These are phyloP conservation scores for Paxillus rubicundulus DNA, from an alignment of 768 basidiomycete species.

Conservation along the genomic window DNA sequence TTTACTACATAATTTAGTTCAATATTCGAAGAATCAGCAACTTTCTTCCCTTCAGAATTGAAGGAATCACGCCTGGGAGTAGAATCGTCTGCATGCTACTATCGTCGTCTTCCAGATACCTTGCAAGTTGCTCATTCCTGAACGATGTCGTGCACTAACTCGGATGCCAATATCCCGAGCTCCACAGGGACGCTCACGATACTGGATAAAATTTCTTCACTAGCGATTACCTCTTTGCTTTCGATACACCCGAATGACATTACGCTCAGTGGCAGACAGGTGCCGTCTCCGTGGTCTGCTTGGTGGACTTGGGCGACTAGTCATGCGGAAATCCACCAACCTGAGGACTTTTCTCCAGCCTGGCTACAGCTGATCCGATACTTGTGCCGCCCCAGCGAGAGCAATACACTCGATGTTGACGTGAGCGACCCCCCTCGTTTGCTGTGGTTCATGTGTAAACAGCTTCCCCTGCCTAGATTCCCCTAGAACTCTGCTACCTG, in stretches of 20 bases:
- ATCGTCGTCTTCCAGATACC: too few relatives aligned
- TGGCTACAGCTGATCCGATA: conserved; percentile 26
- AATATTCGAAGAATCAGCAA: neutral
- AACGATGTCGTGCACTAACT: neutral
- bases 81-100: too few relatives aligned
- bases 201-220: conserved; percentile 18
- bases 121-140: neutral
- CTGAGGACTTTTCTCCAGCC: conserved; percentile 15
- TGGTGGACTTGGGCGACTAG: conserved; percentile 39
- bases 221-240: conserved; percentile 35
- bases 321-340: conserved; percentile 12
- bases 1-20: too few relatives aligned
- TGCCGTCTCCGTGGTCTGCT: conserved; percentile 25
- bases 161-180: neutral
- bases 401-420: conserved; percentile 1
- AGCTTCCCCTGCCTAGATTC: conserved; percentile 17
- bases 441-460: neutral
- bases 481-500: conserved; percentile 18
- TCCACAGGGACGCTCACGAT: conserved; percentile 8
- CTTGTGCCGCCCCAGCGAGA: conserved; percentile 14
- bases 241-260: conserved; percentile 49
- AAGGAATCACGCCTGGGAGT: too few relatives aligned
- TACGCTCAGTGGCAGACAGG: conserved; percentile 16
- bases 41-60: too few relatives aligned
- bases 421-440: conserved; percentile 14